Conservation (phyloP, 78 protist species). For the Blattamonas nauphoetae region DNA sequence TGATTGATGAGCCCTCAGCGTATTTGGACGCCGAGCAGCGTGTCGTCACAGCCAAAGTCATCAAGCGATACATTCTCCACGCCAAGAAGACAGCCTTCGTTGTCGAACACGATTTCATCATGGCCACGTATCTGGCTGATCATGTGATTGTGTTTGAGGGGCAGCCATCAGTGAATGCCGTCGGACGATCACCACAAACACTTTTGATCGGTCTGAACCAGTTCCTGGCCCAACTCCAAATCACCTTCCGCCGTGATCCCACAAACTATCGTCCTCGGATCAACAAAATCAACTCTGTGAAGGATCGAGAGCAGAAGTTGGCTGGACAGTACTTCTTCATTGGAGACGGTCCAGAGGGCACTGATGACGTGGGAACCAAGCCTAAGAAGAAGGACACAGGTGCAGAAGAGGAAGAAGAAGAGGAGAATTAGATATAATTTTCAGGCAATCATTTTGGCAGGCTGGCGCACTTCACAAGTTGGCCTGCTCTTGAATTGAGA, state of each 20-base stretch:
- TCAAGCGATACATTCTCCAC: conserved; percentile 91
- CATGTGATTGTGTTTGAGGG: conserved; percentile 91
- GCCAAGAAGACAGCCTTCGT: conserved; percentile 92
- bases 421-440: too few relatives aligned
- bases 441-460: too few relatives aligned
- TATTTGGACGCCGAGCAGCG: conserved; percentile 99
- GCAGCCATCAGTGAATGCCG: conserved; percentile 18
- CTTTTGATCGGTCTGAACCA: conserved; percentile 92
- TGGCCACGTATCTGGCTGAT: conserved; percentile 98
- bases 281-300: conserved; percentile 78
- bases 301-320: conserved; percentile 90
- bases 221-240: conserved; percentile 78
- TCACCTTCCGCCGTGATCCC: conserved; percentile 97
- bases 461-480: too few relatives aligned
- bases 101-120: conserved; percentile 99
- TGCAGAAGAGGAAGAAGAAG: too few relatives aligned
- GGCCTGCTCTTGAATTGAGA: too few relatives aligned
- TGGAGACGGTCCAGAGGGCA: conserved; percentile 33
- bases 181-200: conserved; percentile 49
- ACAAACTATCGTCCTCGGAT: conserved; percentile 90
- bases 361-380: too few relatives aligned
- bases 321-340: conserved; percentile 86
- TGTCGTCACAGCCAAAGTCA: conserved; percentile 83
- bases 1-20: conserved; percentile 98
- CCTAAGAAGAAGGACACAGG: too few relatives aligned